phyloP scores from a whole-genome alignment of 179 eudicot genomes.

The Gypsophila paniculata region DNA sequence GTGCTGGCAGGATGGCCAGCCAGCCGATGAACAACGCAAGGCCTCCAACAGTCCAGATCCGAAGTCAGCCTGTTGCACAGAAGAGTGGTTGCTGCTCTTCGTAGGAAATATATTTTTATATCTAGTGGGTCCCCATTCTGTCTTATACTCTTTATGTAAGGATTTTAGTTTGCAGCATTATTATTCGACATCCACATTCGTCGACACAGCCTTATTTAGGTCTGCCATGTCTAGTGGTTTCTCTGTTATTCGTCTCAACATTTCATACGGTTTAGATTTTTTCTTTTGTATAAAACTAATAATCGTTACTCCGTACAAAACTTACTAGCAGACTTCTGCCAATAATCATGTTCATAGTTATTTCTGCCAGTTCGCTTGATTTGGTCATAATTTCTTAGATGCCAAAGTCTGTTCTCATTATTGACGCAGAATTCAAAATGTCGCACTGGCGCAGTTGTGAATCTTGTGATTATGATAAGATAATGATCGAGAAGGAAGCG shows the following conservation, averaged over 20 bases:
- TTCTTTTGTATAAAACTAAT: conserved; percentile 29
- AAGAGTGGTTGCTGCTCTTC: conserved; percentile 47
- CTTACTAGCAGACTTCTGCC: too few species aligned
- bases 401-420: too few species aligned
- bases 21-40: conserved; percentile 43
- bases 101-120: conserved; percentile 15
- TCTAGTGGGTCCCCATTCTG: conserved; percentile 20
- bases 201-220: conserved; percentile 28
- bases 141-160: conserved; percentile 30
- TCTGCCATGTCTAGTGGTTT: conserved; percentile 23
- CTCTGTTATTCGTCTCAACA: conserved; percentile 22
- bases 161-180: conserved; percentile 28
- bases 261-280: conserved; percentile 25
- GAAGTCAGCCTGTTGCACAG: conserved; percentile 44
- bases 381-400: too few species aligned
- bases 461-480: too few species aligned
- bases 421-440: too few species aligned
- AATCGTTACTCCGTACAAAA: too few species aligned
- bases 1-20: conserved; percentile 45
- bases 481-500: too few species aligned
- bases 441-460: too few species aligned
- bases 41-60: conserved; percentile 49
- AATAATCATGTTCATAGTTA: too few species aligned
- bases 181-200: conserved; percentile 26
- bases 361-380: too few species aligned